These are phyloP conservation scores for Backusella tarrabulga DNA, from an alignment of 192 early-diverging fungal genomes.

Conservation along the genomic window DNA sequence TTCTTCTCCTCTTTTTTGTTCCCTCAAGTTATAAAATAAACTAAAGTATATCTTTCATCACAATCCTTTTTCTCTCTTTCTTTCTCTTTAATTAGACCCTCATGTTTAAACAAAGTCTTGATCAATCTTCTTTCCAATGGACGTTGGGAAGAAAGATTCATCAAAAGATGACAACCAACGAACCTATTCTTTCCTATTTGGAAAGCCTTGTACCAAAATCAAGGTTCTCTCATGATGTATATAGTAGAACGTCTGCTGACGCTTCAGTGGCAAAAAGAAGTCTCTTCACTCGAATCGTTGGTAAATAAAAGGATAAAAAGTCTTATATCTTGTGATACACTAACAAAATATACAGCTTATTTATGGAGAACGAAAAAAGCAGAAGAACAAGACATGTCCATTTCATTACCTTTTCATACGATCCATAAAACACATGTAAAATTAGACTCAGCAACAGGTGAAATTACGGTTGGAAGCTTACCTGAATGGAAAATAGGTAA, in stretches of 20 bases:
- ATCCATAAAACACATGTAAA: slow-evolving; percentile 15
- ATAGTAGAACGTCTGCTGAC: neutral
- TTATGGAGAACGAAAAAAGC: neutral
- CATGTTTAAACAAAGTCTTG: neutral
- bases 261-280: neutral
- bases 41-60: neutral
- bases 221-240: neutral
- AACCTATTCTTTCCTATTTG: slow-evolving; percentile 12
- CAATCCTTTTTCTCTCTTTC: slow-evolving; percentile 1
- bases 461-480: neutral
- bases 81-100: neutral
- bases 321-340: neutral
- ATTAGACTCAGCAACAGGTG: slow-evolving; percentile 4
- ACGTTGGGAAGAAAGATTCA: neutral
- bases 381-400: neutral
- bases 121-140: slow-evolving; percentile 5
- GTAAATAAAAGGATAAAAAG: neutral
- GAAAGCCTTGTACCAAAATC: neutral
- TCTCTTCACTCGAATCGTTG: neutral
- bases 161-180: neutral
- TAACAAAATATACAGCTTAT: neutral
- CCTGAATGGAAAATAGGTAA: slow-evolving; percentile 11
- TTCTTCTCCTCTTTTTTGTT: neutral
- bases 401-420: slow-evolving; percentile 10
- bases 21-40: neutral